Evolutionary conservation across 495 filamentous ascomycete genomes (phyloP).

Genomic region (Aspergillus baeticus): DNA sequence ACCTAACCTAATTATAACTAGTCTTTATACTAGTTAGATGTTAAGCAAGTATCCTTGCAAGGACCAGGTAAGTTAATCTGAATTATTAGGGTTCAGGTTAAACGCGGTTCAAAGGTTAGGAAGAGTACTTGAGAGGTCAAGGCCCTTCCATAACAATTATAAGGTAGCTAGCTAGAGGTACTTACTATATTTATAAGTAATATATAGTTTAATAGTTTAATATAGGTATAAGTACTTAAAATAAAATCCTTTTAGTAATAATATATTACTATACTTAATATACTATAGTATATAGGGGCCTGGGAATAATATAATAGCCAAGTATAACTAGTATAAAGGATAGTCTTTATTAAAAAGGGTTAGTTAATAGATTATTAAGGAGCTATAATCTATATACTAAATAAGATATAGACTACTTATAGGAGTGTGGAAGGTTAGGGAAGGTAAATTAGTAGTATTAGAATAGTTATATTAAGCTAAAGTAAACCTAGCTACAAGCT

Average conservation of each 20-base stretch:
- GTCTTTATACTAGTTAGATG: too few species aligned
- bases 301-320: neutral
- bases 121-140: too few species aligned
- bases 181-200: neutral
- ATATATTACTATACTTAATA: conserved; percentile 1
- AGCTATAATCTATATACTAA: neutral
- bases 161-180: neutral
- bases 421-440: neutral
- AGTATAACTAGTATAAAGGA: neutral
- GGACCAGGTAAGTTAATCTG: too few species aligned
- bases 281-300: neutral
- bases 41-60: too few species aligned
- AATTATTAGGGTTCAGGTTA: too few species aligned
- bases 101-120: too few species aligned
- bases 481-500: neutral
- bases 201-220: neutral
- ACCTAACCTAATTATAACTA: too few species aligned
- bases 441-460: neutral
- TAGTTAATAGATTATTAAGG: neutral
- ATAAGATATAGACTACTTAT: neutral
- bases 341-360: neutral
- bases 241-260: neutral
- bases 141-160: neutral
- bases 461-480: neutral
- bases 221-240: neutral